Evolutionary conservation across 2,329 filamentous ascomycete species (phyloP).

Genomic region (Graphilbum fragrans): DNA sequence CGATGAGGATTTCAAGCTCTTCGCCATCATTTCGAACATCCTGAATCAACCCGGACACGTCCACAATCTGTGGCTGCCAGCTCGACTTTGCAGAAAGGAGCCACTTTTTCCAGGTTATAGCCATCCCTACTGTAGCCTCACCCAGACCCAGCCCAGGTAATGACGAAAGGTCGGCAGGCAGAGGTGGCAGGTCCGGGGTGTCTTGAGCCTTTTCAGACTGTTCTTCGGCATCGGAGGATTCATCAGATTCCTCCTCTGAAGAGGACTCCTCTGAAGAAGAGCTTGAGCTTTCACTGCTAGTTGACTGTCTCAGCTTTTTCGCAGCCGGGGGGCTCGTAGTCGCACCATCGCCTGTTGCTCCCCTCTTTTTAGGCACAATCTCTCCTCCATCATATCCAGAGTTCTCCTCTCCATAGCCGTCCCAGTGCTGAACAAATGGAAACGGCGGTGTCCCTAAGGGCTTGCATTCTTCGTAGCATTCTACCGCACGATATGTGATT

Average conservation of each 20-base stretch:
- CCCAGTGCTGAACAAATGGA: constrained; percentile 63
- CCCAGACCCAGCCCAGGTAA: constrained; percentile 37
- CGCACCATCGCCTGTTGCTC: no score
- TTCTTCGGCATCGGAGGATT: constrained; percentile 27
- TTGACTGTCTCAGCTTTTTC: no score
- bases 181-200: constrained; percentile 44
- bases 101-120: constrained; percentile 58
- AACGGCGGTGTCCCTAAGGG: constrained; percentile 69
- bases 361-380: no score
- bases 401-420: constrained; percentile 30
- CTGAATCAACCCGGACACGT: constrained; percentile 56
- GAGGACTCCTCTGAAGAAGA: no score
- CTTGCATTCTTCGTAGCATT: constrained; percentile 64
- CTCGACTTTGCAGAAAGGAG: constrained; percentile 47
- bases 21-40: constrained; percentile 36
- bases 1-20: constrained; percentile 49
- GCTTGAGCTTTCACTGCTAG: no score
- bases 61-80: constrained; percentile 53
- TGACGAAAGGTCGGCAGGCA: constrained; percentile 43
- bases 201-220: constrained; percentile 28
- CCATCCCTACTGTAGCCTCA: constrained; percentile 43
- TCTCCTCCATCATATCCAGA: no score
- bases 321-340: no score
- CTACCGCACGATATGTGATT: constrained; percentile 66
- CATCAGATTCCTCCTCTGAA: no score